phyloP scores from a whole-genome alignment of 148 eudicot species.

The Polygonum aviculare region DNA sequence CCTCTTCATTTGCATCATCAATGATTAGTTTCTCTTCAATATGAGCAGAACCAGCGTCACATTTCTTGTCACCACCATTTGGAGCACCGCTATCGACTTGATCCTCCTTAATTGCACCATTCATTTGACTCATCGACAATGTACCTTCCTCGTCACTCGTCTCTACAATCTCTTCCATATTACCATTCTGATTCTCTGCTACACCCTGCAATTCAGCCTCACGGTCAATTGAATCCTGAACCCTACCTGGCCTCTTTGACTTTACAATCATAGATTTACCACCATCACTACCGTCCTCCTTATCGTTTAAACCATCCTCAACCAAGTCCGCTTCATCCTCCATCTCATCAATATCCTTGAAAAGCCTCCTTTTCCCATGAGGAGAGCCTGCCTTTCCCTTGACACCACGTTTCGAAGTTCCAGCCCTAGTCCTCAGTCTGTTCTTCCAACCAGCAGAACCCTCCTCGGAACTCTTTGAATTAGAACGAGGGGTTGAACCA shows the following conservation, averaged over 20 bases:
- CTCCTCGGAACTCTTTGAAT: slow-evolving; percentile 36
- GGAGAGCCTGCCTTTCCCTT: slow-evolving; percentile 21
- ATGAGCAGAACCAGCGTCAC: neutral
- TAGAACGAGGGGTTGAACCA: slow-evolving; percentile 16
- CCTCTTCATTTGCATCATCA: slow-evolving; percentile 3
- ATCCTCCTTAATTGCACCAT: slow-evolving; percentile 19
- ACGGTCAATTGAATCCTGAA: slow-evolving; percentile 32
- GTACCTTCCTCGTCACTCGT: slow-evolving; percentile 22
- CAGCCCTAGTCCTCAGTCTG: slow-evolving; percentile 58
- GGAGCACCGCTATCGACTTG: slow-evolving; percentile 16
- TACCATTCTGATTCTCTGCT: slow-evolving; percentile 23
- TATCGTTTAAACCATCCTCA: slow-evolving; percentile 18
- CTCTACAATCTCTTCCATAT: slow-evolving; percentile 18
- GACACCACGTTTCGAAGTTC: slow-evolving; percentile 13
- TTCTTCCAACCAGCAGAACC: slow-evolving; percentile 39
- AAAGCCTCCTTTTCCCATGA: slow-evolving; percentile 56
- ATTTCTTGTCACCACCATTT: slow-evolving; percentile 16
- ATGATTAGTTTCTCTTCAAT: neutral
- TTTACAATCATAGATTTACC: slow-evolving; percentile 30
- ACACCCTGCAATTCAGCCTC: slow-evolving; percentile 30
- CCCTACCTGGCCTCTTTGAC: slow-evolving; percentile 40
- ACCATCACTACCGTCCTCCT: slow-evolving; percentile 23
- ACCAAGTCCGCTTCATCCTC: slow-evolving; percentile 19
- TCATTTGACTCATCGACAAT: slow-evolving; percentile 13
- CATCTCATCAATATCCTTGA: slow-evolving; percentile 34